Base-by-base conservation (phyloP, 306 rosid species). In the Macrotyloma uniflorum region DNA sequence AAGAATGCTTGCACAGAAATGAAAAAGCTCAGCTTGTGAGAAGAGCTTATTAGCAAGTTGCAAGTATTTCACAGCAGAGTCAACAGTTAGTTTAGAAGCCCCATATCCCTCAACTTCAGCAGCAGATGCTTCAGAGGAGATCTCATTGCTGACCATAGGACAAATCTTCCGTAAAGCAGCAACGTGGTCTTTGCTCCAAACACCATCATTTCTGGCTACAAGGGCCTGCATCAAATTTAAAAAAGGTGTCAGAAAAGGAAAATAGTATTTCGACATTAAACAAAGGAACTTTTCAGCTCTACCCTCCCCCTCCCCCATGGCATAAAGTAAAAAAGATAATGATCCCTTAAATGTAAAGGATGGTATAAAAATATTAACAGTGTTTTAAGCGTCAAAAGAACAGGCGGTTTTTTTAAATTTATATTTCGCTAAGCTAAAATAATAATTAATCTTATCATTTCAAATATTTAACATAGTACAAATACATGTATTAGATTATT, bases 21-120 rank as follows among this genome's bases (percentile, higher is more conserved):
- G 98, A 83, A 86, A 95, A 77, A 95, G 96, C 81, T 95, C 98
- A 47, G 98, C 98, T 86, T 95, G 98, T 45, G 97, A 91, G 87
- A 95, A 95, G 76, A 92, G 98, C 83, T 92, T 95, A 78, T 95
- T 95, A 54, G 98, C 98, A 12, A 95, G 98, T 89, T 95, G 98
- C 57, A 95, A 89, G 82, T 95, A 91, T 79, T 95, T 92, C 82
- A 95, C 98, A 7, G 98, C 98, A 74, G 98, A 95, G 81, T 92
- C 98, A 72, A 95, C 93, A 0, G 98, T 92, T 72, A 95, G 90
- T 78, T 91, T 95, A 61, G 98, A 95, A 76, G 98, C 97, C 62
- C 98, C 98, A 46, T 95, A 95, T 74, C 98, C 98, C 90, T 95
- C 98, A 8, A 95, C 91, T 91, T 95, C 98, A 15, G 98, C 98